phyloP scores from a whole-genome alignment of 495 filamentous ascomycete species.

The Cairneyella variabilis region DNA sequence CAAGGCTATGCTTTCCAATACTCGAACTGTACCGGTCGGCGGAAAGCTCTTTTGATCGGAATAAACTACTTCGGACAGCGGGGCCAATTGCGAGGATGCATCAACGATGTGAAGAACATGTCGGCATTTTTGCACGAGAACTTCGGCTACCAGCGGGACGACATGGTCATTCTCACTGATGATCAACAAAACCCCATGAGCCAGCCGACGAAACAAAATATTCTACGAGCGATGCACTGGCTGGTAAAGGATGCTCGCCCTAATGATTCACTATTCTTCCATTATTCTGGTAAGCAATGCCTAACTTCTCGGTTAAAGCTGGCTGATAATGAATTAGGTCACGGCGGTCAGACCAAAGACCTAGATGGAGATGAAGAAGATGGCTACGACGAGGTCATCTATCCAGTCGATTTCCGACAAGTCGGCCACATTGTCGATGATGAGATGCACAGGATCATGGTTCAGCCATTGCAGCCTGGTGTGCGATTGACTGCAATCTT shows the following conservation, averaged over 20 bases:
- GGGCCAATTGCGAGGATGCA: slow-evolving; percentile 89
- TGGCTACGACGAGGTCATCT: slow-evolving; percentile 97
- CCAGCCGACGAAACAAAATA: slow-evolving; percentile 94
- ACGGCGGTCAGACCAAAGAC: slow-evolving; percentile 96
- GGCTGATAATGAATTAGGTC: slow-evolving; percentile 49
- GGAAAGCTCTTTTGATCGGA: slow-evolving; percentile 91
- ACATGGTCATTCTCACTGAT: slow-evolving; percentile 97
- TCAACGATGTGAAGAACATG: slow-evolving; percentile 99
- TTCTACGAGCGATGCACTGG: slow-evolving; percentile 97
- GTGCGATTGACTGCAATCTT: slow-evolving; percentile 96
- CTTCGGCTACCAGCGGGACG: slow-evolving; percentile 91
- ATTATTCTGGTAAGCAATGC: slow-evolving; percentile 76
- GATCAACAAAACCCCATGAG: slow-evolving; percentile 97
- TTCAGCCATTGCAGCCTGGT: slow-evolving; percentile 71
- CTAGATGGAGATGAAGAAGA: slow-evolving; percentile 92
- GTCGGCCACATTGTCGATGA: slow-evolving; percentile 96
- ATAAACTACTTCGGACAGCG: slow-evolving; percentile 97
- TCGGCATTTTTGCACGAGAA: slow-evolving; percentile 84
- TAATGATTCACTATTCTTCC: slow-evolving; percentile 97
- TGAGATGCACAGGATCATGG: slow-evolving; percentile 98
- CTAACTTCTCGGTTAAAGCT: slow-evolving; percentile 25
- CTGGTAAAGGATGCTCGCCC: slow-evolving; percentile 90
- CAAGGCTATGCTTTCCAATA: slow-evolving; percentile 82
- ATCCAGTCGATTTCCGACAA: slow-evolving; percentile 88
- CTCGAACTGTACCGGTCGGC: slow-evolving; percentile 83